These are phyloP conservation scores for Rhypophila decipiens DNA, from an alignment of 495 filamentous ascomycete species.

Conservation along the genomic window DNA sequence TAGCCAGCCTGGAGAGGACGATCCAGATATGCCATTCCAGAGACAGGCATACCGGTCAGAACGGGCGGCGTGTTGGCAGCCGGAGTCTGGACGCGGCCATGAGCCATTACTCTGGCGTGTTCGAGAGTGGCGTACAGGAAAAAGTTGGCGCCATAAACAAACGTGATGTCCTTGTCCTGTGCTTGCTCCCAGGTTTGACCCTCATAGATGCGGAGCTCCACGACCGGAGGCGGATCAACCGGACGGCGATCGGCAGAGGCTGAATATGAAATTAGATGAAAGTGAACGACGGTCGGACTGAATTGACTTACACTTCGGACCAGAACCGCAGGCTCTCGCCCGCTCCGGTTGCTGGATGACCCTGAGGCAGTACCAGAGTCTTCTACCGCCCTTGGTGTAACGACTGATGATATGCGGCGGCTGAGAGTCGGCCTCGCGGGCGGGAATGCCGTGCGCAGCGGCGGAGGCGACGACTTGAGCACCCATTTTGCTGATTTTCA, in stretches of 20 bases:
- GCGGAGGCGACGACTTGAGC: slow-evolving; percentile 23
- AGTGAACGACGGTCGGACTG: background rate
- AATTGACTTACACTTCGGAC: slow-evolving; percentile 75
- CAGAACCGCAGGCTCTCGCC: slow-evolving; percentile 92
- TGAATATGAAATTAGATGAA: slow-evolving; percentile 28
- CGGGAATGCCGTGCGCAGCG: slow-evolving; percentile 19
- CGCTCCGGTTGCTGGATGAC: slow-evolving; percentile 94
- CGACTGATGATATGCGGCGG: slow-evolving; percentile 34
- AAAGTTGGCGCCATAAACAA: slow-evolving; percentile 92
- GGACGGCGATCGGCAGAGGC: slow-evolving; percentile 93
- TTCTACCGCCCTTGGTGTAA: slow-evolving; percentile 70
- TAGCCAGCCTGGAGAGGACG: slow-evolving; percentile 88
- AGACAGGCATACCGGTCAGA: slow-evolving; percentile 90
- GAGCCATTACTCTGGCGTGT: slow-evolving; percentile 76
- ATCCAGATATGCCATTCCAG: slow-evolving; percentile 94
- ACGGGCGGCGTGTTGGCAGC: slow-evolving; percentile 68
- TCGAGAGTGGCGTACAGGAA: slow-evolving; percentile 94
- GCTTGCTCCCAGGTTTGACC: slow-evolving; percentile 52
- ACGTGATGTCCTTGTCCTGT: slow-evolving; percentile 78
- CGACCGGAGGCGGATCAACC: slow-evolving; percentile 93
- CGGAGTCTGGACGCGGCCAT: slow-evolving; percentile 62
- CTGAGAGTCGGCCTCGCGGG: slow-evolving; percentile 14
- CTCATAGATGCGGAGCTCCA: slow-evolving; percentile 85
- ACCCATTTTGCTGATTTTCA: slow-evolving; percentile 16
- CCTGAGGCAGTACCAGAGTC: slow-evolving; percentile 72